These are phyloP conservation scores for Phaffia australis DNA, from an alignment of 768 basidiomycete species.

Conservation along the genomic window DNA sequence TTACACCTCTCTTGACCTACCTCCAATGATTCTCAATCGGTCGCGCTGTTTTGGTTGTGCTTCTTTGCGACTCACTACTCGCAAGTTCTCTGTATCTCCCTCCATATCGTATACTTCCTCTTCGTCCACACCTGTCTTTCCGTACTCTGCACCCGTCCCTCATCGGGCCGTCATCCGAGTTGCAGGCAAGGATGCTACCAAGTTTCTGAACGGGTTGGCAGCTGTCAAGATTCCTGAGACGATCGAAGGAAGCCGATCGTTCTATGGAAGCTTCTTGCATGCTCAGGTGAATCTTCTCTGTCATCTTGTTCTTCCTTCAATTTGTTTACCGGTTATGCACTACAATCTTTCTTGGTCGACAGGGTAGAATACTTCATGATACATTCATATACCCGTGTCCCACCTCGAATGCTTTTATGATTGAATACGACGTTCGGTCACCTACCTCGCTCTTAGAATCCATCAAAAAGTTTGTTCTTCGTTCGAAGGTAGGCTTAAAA, in stretches of 20 bases:
- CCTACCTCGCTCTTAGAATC: slow-evolving; percentile 51
- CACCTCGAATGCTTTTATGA: slow-evolving; percentile 43
- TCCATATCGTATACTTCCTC: not conserved
- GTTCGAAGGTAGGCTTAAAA: slow-evolving; percentile 74
- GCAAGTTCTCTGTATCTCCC: not conserved
- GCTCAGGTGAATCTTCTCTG: slow-evolving; percentile 51
- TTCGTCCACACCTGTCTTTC: slow-evolving; percentile 2
- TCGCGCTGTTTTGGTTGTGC: no score
- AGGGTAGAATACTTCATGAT: slow-evolving; percentile 87
- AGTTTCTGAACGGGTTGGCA: slow-evolving; percentile 71
- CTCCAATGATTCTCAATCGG: not conserved
- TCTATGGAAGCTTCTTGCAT: slow-evolving; percentile 64
- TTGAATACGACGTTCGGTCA: slow-evolving; percentile 27
- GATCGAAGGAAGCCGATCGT: slow-evolving; percentile 41
- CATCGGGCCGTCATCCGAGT: slow-evolving; percentile 62
- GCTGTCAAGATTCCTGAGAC: slow-evolving; percentile 44
- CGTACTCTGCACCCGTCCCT: slow-evolving; percentile 48
- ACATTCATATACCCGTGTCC: slow-evolving; percentile 63
- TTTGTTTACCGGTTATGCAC: not conserved
- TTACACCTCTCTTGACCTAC: not conserved
- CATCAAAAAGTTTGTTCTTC: slow-evolving; percentile 72
- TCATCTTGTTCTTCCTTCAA: slow-evolving; percentile 2
- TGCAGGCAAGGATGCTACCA: slow-evolving; percentile 64
- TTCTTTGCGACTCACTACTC: not conserved
- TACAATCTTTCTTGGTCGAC: slow-evolving; percentile 4